These are phyloP conservation scores for Aspergillus novoparasiticus DNA, from an alignment of 2,329 filamentous ascomycete genomes.

Conservation along the genomic window DNA sequence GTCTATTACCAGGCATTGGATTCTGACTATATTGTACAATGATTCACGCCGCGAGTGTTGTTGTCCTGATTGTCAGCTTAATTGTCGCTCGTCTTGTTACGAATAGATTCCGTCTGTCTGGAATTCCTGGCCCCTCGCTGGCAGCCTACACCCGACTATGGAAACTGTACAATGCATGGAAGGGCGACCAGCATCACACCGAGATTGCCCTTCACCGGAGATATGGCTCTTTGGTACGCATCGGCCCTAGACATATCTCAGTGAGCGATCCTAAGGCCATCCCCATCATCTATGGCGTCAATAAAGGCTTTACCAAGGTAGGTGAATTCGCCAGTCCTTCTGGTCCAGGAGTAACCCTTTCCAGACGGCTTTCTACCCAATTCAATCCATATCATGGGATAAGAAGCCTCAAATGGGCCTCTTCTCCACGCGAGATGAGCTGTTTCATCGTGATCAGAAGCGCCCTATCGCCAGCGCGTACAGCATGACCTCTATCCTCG, in stretches of 20 bases:
- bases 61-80: not conserved
- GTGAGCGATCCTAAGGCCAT: conserved; percentile 5
- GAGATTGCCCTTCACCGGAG: conserved; percentile 10
- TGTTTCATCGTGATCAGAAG: conserved; percentile 22
- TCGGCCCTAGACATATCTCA: conserved; percentile 11
- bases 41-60: not conserved
- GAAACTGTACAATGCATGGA: conserved; percentile 23
- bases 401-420: conserved; percentile 25
- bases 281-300: conserved; percentile 8
- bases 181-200: conserved; percentile 18
- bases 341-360: not conserved
- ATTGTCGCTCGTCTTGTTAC: not conserved
- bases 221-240: conserved; percentile 10
- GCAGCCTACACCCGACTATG: conserved; percentile 18
- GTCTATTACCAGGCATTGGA: too few relatives aligned
- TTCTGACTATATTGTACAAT: not conserved
- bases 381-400: conserved; percentile 26
- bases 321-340: not conserved
- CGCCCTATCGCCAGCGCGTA: conserved; percentile 29
- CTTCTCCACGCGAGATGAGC: conserved; percentile 25
- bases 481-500: conserved; percentile 30
- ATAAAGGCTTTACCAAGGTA: conserved; percentile 10
- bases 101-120: not conserved
- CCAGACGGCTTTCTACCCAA: conserved; percentile 22
- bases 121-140: conserved; percentile 1